Evolutionary conservation across 192 early-diverging fungal species (phyloP).

Genomic region (Dissophora ornata): DNA sequence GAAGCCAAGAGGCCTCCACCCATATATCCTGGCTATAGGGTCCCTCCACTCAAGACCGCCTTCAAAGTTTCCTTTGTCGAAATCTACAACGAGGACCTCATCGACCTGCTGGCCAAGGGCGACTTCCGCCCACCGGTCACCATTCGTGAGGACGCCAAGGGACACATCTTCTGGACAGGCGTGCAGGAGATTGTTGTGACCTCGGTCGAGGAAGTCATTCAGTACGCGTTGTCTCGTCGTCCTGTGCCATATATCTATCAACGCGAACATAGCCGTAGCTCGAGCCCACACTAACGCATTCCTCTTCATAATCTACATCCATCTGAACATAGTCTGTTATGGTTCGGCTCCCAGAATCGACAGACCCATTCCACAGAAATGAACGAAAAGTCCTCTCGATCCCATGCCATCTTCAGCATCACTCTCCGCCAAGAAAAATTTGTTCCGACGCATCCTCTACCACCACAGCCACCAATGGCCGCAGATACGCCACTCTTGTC

Average conservation of each 20-base stretch:
- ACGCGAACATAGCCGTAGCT: no score
- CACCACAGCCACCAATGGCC: slow-evolving; percentile 14
- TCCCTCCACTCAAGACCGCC: slow-evolving; percentile 45
- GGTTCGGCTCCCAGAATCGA: slow-evolving; percentile 78
- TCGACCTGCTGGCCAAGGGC: slow-evolving; percentile 84
- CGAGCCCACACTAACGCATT: no score
- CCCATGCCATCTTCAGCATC: slow-evolving; percentile 97
- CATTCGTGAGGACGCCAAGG: slow-evolving; percentile 87
- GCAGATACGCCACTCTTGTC: slow-evolving; percentile 14
- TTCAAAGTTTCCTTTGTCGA: slow-evolving; percentile 92
- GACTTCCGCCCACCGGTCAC: slow-evolving; percentile 71
- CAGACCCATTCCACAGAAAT: slow-evolving; percentile 96
- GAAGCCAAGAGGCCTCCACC: slow-evolving; percentile 32
- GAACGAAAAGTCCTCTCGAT: slow-evolving; percentile 95
- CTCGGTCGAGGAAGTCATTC: slow-evolving; percentile 78
- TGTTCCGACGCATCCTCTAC: slow-evolving; percentile 42
- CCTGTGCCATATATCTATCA: no score
- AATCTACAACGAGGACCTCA: slow-evolving; percentile 96
- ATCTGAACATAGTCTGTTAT: slow-evolving; percentile 68
- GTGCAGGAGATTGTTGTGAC: slow-evolving; percentile 81
- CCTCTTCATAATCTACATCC: no score
- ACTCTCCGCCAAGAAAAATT: slow-evolving; percentile 83
- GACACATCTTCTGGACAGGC: slow-evolving; percentile 88
- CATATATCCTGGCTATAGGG: slow-evolving; percentile 40
- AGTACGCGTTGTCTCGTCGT: slow-evolving; percentile 53